Evolutionary conservation across 2,329 filamentous ascomycete genomes (phyloP).

Genomic region (Alternaria incomplexa): DNA sequence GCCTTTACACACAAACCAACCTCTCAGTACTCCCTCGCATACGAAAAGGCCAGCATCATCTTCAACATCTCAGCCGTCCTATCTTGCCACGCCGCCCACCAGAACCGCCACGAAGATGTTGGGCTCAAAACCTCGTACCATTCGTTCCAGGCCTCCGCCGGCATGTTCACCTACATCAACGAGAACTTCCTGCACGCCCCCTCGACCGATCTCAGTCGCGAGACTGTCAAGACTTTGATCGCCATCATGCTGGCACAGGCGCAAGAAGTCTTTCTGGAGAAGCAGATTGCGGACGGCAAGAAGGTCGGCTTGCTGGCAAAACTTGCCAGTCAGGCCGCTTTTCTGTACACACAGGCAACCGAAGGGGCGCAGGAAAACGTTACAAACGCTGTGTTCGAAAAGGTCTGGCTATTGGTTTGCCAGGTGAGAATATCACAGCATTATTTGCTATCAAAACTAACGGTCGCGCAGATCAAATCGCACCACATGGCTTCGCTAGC

Average conservation of each 20-base stretch:
- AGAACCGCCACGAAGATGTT: constrained; percentile 88
- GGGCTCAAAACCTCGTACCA: constrained; percentile 97
- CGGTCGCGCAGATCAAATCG: constrained; percentile 68
- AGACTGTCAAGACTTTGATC: constrained; percentile 95
- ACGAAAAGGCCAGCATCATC: constrained; percentile 98
- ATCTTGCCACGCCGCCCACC: constrained; percentile 91
- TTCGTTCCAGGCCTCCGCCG: constrained; percentile 95
- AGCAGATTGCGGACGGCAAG: constrained; percentile 90
- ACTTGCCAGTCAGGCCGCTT: constrained; percentile 86
- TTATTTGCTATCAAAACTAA: constrained; percentile 8
- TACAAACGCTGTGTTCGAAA: constrained; percentile 88
- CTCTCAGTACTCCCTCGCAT: constrained; percentile 93
- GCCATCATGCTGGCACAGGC: constrained; percentile 92
- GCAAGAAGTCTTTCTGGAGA: constrained; percentile 97
- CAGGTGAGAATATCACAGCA: constrained; percentile 62
- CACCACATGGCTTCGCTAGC: constrained; percentile 83
- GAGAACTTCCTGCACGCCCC: constrained; percentile 98
- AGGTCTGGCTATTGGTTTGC: constrained; percentile 84
- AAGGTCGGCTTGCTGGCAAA: constrained; percentile 92
- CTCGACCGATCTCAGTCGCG: constrained; percentile 91
- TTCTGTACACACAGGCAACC: constrained; percentile 83
- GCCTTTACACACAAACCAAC: constrained; percentile 99
- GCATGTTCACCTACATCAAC: constrained; percentile 99
- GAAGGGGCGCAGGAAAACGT: constrained; percentile 95
- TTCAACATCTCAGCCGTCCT: constrained; percentile 99